Percentiles rank a stretch among this genome's conserved stretches.
Evolutionary conservation across 1,284 basidiomycete species (phyloP).

Genomic region (Farysia itapuensis): DNA sequence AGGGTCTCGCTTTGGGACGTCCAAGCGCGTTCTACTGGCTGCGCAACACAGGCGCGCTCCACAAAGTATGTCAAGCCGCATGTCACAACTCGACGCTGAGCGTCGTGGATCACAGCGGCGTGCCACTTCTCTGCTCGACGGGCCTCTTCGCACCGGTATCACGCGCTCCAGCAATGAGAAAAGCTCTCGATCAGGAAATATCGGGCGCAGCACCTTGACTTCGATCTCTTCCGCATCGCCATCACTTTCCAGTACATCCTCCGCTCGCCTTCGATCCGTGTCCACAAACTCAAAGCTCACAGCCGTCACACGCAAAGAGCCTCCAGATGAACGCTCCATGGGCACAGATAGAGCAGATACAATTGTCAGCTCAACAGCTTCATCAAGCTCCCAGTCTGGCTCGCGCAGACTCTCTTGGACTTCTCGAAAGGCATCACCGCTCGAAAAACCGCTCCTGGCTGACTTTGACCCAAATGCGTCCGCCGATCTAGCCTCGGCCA

Average conservation of each 20-base stretch:
- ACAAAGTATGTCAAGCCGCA: neutral
- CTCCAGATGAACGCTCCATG: too few relatives aligned
- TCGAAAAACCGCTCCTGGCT: conserved; percentile 3
- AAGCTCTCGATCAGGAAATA: neutral
- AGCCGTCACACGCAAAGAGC: too few relatives aligned
- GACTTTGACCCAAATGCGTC: conserved; percentile 16
- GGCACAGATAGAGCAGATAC: conserved; percentile 11
- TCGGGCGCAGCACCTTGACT: conserved; percentile 17
- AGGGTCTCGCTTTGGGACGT: too few relatives aligned
- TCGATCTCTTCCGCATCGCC: conserved; percentile 13
- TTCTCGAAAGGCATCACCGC: conserved; percentile 8
- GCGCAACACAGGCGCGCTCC: too few relatives aligned
- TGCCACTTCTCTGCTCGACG: conserved; percentile 16
- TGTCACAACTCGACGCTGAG: conserved; percentile 1
- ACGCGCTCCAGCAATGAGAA: neutral
- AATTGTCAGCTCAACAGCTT: conserved; percentile 9
- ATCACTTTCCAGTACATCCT: conserved; percentile 4
- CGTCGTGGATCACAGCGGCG: conserved; percentile 9
- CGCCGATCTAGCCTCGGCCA: neutral
- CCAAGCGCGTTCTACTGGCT: too few relatives aligned
- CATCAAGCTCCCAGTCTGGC: conserved; percentile 1
- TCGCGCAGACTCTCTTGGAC: conserved; percentile 30
- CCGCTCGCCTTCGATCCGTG: too few relatives aligned
- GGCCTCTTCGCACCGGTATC: conserved; percentile 5
- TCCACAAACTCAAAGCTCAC: too few relatives aligned